These are phyloP conservation scores for Deuterostichococcus epilithicus DNA, from an alignment of 139 green algal species.

Conservation along the genomic window DNA sequence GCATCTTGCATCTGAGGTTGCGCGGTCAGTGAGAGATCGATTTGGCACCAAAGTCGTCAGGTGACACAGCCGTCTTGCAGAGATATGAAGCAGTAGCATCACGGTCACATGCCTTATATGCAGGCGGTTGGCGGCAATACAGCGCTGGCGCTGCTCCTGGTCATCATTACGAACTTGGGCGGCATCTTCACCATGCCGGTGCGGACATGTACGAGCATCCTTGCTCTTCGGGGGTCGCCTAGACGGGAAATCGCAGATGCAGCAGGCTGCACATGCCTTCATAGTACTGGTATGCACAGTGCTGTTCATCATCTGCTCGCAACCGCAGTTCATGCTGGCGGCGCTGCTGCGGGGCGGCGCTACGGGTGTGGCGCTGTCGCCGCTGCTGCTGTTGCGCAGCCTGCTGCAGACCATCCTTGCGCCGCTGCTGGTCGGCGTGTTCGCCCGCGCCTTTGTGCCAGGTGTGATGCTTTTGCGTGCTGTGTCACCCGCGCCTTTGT, in stretches of 20 bases:
- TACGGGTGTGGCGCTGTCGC: slow-evolving; percentile 15
- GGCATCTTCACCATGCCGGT: slow-evolving; percentile 66
- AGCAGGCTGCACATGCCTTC: not conserved
- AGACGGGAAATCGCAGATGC: not conserved
- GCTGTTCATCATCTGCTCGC: not conserved
- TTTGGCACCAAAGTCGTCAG: too few relatives aligned
- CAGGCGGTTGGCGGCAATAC: slow-evolving; percentile 58
- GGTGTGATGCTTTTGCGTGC: slow-evolving; percentile 17
- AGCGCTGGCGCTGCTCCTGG: slow-evolving; percentile 73
- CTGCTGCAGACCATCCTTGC: slow-evolving; percentile 66
- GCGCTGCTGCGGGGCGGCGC: slow-evolving; percentile 35
- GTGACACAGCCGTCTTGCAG: too few relatives aligned
- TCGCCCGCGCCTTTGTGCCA: slow-evolving; percentile 26
- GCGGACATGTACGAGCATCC: not conserved
- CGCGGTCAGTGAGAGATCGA: too few relatives aligned
- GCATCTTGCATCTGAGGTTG: too few relatives aligned
- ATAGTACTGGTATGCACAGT: not conserved
- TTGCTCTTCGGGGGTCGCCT: not conserved
- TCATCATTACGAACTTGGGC: slow-evolving; percentile 66
- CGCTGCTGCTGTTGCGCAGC: slow-evolving; percentile 45
- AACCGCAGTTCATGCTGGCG: slow-evolving; percentile 35
- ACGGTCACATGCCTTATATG: not conserved
- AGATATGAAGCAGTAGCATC: too few relatives aligned
- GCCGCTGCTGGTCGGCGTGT: slow-evolving; percentile 49
- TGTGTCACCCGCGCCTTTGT: not conserved